Base-by-base conservation (phyloP, 2,329 filamentous ascomycete species). In the Trichoderma sp. region DNA sequence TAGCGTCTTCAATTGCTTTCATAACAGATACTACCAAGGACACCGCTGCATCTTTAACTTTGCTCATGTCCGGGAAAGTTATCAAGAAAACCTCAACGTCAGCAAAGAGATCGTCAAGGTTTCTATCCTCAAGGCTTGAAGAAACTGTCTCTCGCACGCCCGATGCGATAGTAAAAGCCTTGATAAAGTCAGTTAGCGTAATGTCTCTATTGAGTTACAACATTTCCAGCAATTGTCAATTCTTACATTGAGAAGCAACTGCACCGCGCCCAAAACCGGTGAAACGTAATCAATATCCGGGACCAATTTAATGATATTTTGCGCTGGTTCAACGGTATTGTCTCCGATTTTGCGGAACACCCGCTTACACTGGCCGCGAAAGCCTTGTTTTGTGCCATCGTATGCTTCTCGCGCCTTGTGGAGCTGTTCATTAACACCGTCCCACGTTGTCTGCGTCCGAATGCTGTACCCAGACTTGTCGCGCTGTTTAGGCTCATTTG, bases 261-360 rank as follows among this genome's bases (percentile, higher is more conserved):
- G 65, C 27, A 68, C 65, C 14, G 65, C 56, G 16, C 56, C 65
- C 16, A 60, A 8, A 2, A 68, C 31, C 3, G 65, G 65, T 27
- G 65, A 68, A 7, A 60, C 31, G 27, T 60, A 68, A 19, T 68
- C 65, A 53, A 59, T 68, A 13, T 49, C 52, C 11, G 65, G 65
- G 27, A 68, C 49, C n/a, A 68, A 10, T 3, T n/a, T 27, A 21
- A 68, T 35, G 13, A 60, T 10, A 13, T 68, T 58, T 4, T 49
- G 14, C 24, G 47, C 56, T 14, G 65, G 65, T 19, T 64, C 61
- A 49, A 31, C 56, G n/a, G 65, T 27, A 33, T 58, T 60, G 8
- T 60, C 56, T 40, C 56, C 57, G 2, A 60, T 8, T n/a, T 60
- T 52, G 56, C 65, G 56, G 16, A 68, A 21, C 3, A 47, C 57